These are phyloP conservation scores for Cicer chorassanicum DNA, from an alignment of 306 rosid species.

Conservation along the genomic window DNA sequence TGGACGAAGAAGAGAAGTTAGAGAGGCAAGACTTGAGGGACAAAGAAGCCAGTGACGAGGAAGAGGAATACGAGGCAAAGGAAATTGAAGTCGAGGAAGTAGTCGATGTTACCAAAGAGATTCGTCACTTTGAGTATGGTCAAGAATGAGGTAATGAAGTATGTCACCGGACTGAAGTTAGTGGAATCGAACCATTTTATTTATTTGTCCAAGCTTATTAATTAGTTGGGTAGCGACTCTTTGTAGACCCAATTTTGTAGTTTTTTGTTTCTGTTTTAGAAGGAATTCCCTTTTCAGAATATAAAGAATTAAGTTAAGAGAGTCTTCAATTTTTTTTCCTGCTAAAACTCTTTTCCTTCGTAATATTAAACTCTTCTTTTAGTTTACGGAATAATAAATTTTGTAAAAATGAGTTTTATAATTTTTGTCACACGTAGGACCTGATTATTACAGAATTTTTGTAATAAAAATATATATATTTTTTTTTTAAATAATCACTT, in stretches of 20 bases:
- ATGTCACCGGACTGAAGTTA: neutral
- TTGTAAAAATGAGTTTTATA: too few relatives aligned
- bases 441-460: conserved; percentile 13
- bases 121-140: too few relatives aligned
- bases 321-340: neutral
- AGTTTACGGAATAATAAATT: too few relatives aligned
- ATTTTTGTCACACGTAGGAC: too few relatives aligned
- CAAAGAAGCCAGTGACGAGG: conserved; percentile 92
- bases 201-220: neutral
- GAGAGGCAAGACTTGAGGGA: conserved; percentile 68
- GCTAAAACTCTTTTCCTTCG: neutral
- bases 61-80: conserved; percentile 92
- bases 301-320: neutral
- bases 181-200: neutral
- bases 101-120: too few relatives aligned
- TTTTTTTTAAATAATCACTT: too few relatives aligned
- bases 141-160: conserved; percentile 43
- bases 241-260: conserved; percentile 48
- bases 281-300: neutral
- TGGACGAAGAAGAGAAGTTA: conserved; percentile 60
- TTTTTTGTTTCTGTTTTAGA: neutral
- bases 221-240: neutral
- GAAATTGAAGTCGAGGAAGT: conserved; percentile 84
- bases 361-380: neutral
- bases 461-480: too few relatives aligned